phyloP scores from a whole-genome alignment of 129 eudicot species.

The Kitagawia praeruptora region DNA sequence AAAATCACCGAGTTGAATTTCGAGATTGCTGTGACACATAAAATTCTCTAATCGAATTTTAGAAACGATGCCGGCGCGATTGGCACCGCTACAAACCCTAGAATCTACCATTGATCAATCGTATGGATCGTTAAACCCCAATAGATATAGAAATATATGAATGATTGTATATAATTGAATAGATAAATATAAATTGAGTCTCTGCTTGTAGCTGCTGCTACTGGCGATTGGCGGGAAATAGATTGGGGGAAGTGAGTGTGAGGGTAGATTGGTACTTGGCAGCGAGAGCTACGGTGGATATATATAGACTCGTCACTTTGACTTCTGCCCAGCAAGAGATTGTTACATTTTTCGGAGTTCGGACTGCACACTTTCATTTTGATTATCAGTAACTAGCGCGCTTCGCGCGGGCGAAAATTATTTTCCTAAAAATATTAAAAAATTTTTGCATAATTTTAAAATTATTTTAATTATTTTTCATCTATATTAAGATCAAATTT shows the following conservation, averaged over 20 bases:
- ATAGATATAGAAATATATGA: background rate
- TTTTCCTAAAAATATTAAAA: no score
- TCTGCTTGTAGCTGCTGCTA: background rate
- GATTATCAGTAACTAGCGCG: no score
- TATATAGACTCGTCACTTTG: fast-evolving
- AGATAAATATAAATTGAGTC: no score
- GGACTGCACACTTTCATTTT: fast-evolving
- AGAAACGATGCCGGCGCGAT: constrained; percentile 54
- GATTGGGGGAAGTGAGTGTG: background rate
- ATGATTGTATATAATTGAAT: background rate
- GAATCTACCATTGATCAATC: constrained; percentile 31
- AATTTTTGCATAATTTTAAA: no score
- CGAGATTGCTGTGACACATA: constrained; percentile 82
- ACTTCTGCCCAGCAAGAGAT: fast-evolving
- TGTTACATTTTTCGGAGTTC: no score
- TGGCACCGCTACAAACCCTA: constrained; percentile 32
- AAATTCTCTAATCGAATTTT: constrained; percentile 68
- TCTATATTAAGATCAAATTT: no score
- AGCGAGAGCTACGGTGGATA: no score
- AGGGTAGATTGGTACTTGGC: no score
- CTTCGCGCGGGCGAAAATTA: no score
- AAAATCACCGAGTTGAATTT: constrained; percentile 57
- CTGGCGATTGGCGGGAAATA: background rate
- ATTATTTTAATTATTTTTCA: no score
- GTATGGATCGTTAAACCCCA: background rate